phyloP scores from a whole-genome alignment of 306 rosid genomes.

The Begonia loranthoides region DNA sequence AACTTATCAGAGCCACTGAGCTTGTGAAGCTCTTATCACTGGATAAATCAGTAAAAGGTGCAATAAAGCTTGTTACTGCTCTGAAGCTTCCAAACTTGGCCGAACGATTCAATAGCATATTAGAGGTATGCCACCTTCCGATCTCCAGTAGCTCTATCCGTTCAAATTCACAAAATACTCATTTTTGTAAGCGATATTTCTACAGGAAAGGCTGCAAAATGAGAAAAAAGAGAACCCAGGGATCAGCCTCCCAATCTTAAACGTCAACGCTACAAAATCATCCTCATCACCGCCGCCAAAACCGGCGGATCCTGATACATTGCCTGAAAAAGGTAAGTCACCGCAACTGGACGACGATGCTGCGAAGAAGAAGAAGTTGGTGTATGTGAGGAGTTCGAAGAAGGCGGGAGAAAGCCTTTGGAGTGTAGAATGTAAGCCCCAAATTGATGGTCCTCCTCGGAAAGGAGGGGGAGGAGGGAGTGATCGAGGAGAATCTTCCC shows the following conservation, averaged over 20 bases:
- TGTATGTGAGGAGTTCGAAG: conserved; percentile 8
- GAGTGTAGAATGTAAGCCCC: conserved; percentile 16
- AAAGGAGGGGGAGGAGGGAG: conserved; percentile 25
- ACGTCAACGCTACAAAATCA: conserved; percentile 14
- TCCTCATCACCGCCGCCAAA: conserved; percentile 24
- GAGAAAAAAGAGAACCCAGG: conserved; percentile 29
- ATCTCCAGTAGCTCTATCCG: no score
- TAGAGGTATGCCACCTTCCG: conserved; percentile 47
- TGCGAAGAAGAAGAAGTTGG: conserved; percentile 18
- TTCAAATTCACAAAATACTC: no score
- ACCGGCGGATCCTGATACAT: conserved; percentile 32
- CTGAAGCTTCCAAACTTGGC: conserved; percentile 91
- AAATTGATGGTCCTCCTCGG: conserved; percentile 18
- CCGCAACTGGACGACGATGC: conserved; percentile 14
- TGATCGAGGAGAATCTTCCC: conserved; percentile 27
- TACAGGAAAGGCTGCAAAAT: conserved; percentile 55
- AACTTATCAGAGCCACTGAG: conserved; percentile 85
- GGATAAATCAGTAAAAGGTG: conserved; percentile 85
- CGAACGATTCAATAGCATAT: conserved; percentile 65
- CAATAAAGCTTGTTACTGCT: conserved; percentile 84
- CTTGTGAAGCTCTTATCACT: conserved; percentile 70
- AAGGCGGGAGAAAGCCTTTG: conserved; percentile 14
- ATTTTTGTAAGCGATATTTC: neutral
- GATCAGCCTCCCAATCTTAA: conserved; percentile 20
- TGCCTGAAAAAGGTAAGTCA: conserved; percentile 11